Evolutionary conservation across 345 rosid genomes (phyloP).

Genomic region (Eucalyptus albens): DNA sequence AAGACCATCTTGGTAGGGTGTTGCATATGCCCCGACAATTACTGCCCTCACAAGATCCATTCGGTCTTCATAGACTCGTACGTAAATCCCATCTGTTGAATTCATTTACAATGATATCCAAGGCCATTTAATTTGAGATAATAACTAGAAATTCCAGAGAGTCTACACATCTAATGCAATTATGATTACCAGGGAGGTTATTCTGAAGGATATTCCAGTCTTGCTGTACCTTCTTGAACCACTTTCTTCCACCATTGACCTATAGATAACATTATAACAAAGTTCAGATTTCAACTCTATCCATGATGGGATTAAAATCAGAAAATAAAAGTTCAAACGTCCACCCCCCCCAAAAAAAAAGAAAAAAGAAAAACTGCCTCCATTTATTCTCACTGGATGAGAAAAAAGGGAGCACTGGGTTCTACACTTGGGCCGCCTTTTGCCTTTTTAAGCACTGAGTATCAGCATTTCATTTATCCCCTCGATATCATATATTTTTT

Average conservation of each 20-base stretch:
- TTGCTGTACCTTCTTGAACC: conserved; percentile 95
- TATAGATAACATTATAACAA: conserved; percentile 6
- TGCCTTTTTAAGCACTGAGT: not conserved
- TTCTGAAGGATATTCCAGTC: conserved; percentile 96
- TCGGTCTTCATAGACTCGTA: conserved; percentile 84
- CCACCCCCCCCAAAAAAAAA: too few species aligned
- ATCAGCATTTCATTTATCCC: not conserved
- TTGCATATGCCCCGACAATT: conserved; percentile 88
- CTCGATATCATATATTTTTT: not conserved
- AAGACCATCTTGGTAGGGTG: conserved; percentile 99
- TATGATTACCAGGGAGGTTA: conserved; percentile 81
- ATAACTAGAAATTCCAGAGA: not conserved
- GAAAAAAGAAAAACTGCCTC: not conserved
- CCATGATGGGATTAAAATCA: not conserved
- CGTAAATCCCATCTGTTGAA: conserved; percentile 68
- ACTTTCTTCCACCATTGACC: conserved; percentile 67
- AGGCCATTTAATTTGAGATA: not conserved
- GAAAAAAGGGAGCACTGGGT: not conserved
- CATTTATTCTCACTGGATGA: not conserved
- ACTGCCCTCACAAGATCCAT: conserved; percentile 95
- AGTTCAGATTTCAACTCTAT: not conserved
- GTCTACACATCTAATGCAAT: not conserved
- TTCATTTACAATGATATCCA: not conserved
- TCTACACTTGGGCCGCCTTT: not conserved
- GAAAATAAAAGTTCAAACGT: not conserved